A percentile compares a stretch with the other conserved stretches of the same genome.
These are phyloP conservation scores for Vinca minor DNA, from an alignment of 257 asterid genomes.

Conservation along the genomic window DNA sequence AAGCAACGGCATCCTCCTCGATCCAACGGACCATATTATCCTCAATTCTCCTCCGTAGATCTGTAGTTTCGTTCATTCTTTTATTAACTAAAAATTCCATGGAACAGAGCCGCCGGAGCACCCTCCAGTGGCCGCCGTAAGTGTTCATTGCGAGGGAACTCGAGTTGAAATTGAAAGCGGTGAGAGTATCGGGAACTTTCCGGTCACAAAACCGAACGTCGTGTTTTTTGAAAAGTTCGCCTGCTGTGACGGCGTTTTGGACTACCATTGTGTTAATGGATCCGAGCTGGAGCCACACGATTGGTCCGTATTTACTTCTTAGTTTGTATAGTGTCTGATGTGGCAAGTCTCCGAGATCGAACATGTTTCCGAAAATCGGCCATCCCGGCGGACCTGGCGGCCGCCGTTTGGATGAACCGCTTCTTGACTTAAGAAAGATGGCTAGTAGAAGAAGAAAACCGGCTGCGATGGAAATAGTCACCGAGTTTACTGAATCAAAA, in stretches of 20 bases:
- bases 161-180: slow-evolving; percentile 32
- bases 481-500: slow-evolving; percentile 23
- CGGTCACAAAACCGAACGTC: slow-evolving; percentile 49
- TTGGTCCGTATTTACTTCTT: slow-evolving; percentile 32
- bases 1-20: slow-evolving; percentile 25
- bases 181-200: slow-evolving; percentile 27
- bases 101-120: slow-evolving; percentile 44
- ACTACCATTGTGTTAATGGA: slow-evolving; percentile 45
- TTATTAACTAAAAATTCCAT: slow-evolving; percentile 44
- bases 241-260: slow-evolving; percentile 29
- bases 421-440: slow-evolving; percentile 10
- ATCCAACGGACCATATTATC: slow-evolving; percentile 46
- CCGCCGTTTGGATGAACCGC: not conserved
- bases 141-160: slow-evolving; percentile 41
- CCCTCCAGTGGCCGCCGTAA: slow-evolving; percentile 53
- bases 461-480: slow-evolving; percentile 23
- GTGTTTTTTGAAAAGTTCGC: slow-evolving; percentile 53
- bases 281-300: slow-evolving; percentile 42
- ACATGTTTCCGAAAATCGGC: slow-evolving; percentile 46
- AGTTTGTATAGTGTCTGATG: slow-evolving; percentile 32
- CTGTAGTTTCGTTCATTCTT: slow-evolving; percentile 38
- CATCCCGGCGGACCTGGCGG: slow-evolving; percentile 52
- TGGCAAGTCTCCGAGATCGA: slow-evolving; percentile 43
- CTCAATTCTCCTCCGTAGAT: slow-evolving; percentile 28
- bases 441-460: slow-evolving; percentile 24